Base-by-base conservation (phyloP, 345 rosid species). In the Cardamine resedifolia region DNA sequence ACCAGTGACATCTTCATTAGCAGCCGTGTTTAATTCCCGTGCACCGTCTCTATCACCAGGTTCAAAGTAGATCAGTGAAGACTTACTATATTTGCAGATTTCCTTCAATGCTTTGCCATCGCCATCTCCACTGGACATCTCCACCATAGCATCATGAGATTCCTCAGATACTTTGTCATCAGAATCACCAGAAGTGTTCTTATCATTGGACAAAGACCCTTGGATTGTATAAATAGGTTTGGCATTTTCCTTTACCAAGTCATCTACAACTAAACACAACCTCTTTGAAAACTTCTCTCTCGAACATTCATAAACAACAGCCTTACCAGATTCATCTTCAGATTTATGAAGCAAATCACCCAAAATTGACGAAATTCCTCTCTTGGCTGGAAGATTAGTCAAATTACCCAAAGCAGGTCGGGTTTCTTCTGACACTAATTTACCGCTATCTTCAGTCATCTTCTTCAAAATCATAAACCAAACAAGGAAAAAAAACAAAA, bases 401-500 rank as follows among this genome's bases (percentile, higher is more conserved):
- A 88, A 19, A 75, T 93, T 89, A 6, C 80, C 73, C 44, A 89
- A 77, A 50, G 57, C 81, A 19, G 56, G 63, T 19, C 89, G 87
- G 50, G 48, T 31, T 28, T 58, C 71, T 6, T 49, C 49, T 5
- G 70, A 72, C 34, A 11, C 79, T 31, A 44, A 77, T 7, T 57
- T 66, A 64, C 72, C 72, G 71, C 75, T 81, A 15, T 82, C 86
- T 66, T 85, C 91, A 68, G 77, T 72, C 97, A 91, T 86, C 62
- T 14, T 86, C 62, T 18, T 70, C 64, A 36, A 68, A 51, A 53
- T 41, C 65, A 48, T n/a, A n/a, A n/a, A 44, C 23, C 21, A 58
- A 48, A 66, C 45, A 27, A 33, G 26, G 14, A 15, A 52, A 47
- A 43, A 51, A 2, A n/a, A n/a, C n/a, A 8, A 49, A 41, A 39